Percentiles rank a stretch among this genome's conserved stretches.
These are phyloP conservation scores for Metschnikowia lachancei DNA, from an alignment of 805 yeast genomes.

Conservation along the genomic window DNA sequence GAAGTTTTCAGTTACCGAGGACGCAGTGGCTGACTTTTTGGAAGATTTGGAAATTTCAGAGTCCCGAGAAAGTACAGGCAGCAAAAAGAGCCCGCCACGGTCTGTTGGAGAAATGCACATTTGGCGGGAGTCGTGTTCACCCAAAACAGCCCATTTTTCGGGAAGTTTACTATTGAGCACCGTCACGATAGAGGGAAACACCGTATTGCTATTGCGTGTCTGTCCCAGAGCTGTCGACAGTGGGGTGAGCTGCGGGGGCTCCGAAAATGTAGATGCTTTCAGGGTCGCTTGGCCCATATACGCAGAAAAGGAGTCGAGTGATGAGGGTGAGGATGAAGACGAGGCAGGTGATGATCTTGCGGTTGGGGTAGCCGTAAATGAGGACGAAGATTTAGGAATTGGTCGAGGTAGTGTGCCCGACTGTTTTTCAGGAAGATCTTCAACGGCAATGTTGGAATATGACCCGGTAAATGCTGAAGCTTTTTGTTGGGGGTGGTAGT, in stretches of 20 bases:
- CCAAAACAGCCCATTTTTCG: constrained; percentile 2
- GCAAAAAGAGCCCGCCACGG: constrained; percentile 19
- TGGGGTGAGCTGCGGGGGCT: constrained; percentile 11
- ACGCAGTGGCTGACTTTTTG: constrained; percentile 6
- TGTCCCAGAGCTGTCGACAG: constrained; percentile 10
- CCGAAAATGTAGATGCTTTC: constrained; percentile 6
- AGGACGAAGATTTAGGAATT: background rate
- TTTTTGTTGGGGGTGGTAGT: background rate
- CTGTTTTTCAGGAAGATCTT: background rate
- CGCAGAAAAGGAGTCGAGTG: constrained; percentile 9
- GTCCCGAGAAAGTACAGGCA: constrained; percentile 19
- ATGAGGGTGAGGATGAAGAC: background rate
- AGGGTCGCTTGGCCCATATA: constrained; percentile 20
- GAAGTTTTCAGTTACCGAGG: constrained; percentile 19
- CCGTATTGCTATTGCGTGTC: background rate
- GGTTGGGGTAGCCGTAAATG: background rate
- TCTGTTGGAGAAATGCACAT: constrained; percentile 16
- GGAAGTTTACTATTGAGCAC: constrained; percentile 10
- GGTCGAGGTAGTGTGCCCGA: background rate
- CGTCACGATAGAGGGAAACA: constrained; percentile 16
- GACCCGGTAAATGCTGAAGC: background rate
- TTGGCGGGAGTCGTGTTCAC: constrained; percentile 2
- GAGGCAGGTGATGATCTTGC: background rate
- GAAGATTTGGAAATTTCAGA: constrained; percentile 8
- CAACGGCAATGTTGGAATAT: background rate